A percentile compares a stretch with the other conserved stretches of the same genome.
phyloP scores from a whole-genome alignment of 2,329 filamentous ascomycete genomes.

The Byssochlamys sp. region DNA sequence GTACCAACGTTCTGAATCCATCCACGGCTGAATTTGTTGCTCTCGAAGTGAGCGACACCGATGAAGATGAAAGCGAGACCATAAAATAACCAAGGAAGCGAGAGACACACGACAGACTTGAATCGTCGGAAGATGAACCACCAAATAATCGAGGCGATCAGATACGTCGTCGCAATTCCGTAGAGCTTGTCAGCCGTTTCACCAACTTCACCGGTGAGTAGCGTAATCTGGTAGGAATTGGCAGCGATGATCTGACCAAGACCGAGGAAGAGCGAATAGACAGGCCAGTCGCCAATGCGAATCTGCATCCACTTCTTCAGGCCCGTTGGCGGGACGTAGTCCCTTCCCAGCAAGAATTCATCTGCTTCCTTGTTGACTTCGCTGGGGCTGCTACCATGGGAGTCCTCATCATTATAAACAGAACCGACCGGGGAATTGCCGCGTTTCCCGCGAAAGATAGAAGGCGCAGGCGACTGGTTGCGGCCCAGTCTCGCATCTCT shows the following conservation, averaged over 20 bases:
- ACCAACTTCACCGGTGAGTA: conserved; percentile 55
- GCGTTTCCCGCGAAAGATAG: conserved; percentile 23
- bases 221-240: conserved; percentile 59
- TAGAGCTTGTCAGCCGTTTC: conserved; percentile 52
- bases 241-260: conserved; percentile 55
- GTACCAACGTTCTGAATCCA: conserved; percentile 55
- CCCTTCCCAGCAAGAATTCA: conserved; percentile 47
- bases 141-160: conserved; percentile 51
- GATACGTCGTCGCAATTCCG: conserved; percentile 51
- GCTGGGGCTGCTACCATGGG: conserved; percentile 24
- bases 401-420: conserved; percentile 32
- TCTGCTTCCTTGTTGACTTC: conserved; percentile 34
- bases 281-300: conserved; percentile 54
- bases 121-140: conserved; percentile 53
- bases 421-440: conserved; percentile 29
- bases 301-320: conserved; percentile 47
- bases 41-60: conserved; percentile 51
- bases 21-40: conserved; percentile 29
- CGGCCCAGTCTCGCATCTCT: conserved; percentile 50
- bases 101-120: conserved; percentile 49
- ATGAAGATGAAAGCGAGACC: conserved; percentile 54
- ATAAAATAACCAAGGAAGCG: conserved; percentile 54
- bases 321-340: conserved; percentile 49
- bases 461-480: conserved; percentile 32
- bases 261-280: conserved; percentile 54